These are phyloP conservation scores for Globisporangium barbulae DNA, from an alignment of 352 stramenopile species.

Conservation along the genomic window DNA sequence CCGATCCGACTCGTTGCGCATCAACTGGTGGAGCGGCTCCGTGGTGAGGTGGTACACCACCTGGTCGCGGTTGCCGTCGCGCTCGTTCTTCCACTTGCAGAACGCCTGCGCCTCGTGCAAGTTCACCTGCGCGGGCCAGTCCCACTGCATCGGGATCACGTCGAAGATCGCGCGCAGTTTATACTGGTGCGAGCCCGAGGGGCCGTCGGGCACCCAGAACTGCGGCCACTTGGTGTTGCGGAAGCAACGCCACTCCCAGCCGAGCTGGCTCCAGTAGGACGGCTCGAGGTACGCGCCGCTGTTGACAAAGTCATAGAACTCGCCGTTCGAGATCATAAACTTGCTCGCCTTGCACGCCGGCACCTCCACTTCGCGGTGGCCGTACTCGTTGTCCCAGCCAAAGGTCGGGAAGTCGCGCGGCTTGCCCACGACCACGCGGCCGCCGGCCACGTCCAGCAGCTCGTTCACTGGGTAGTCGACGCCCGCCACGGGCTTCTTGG, in stretches of 20 bases:
- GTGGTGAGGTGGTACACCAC: constrained; percentile 89
- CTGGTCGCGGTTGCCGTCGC: constrained; percentile 59
- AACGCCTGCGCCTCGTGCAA: constrained; percentile 95
- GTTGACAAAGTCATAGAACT: constrained; percentile 95
- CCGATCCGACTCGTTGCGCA: constrained; percentile 68
- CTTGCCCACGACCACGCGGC: constrained; percentile 87
- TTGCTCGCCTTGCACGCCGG: constrained; percentile 86
- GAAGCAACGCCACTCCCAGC: constrained; percentile 95
- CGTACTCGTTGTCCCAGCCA: constrained; percentile 99
- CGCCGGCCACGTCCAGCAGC: constrained; percentile 74
- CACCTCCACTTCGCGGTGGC: constrained; percentile 82
- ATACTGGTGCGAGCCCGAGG: constrained; percentile 93
- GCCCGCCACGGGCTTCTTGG: constrained; percentile 58
- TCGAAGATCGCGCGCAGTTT: constrained; percentile 93
- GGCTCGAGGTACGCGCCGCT: constrained; percentile 91
- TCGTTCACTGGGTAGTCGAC: constrained; percentile 90
- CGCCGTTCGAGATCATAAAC: constrained; percentile 95
- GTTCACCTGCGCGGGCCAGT: constrained; percentile 96
- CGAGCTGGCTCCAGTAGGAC: constrained; percentile 88
- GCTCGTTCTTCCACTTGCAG: constrained; percentile 81
- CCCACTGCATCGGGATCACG: constrained; percentile 91
- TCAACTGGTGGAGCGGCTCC: constrained; percentile 91
- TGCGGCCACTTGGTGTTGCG: constrained; percentile 95
- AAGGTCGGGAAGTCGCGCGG: constrained; percentile 91
- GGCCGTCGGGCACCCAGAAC: constrained; percentile 93